Base-by-base conservation (phyloP, 306 rosid species). In the Cicer chorassanicum region DNA sequence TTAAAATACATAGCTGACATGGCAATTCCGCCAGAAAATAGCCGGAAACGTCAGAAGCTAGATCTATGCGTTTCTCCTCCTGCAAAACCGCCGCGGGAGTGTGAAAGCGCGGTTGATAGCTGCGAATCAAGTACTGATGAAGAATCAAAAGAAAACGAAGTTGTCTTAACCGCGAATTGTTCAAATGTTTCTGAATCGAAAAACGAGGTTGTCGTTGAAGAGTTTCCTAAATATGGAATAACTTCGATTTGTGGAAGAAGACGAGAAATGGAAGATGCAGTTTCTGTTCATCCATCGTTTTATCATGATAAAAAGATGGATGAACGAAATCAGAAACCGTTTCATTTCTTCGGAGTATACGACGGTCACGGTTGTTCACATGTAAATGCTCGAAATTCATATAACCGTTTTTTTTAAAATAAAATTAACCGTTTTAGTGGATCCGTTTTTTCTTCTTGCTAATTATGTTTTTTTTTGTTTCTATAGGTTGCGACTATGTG, bases 311-410 rank as follows among this genome's bases (percentile, higher is more conserved):
- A 41, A 40, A 9, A 66, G 10, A 21, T 1, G 29, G 29, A 21
- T 10, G 9, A 53, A 8, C 29, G 49, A 0, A 74, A 70, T 9
- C 11, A 65, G 1, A 57, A 70, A 5, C 76, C 62, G 5, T 46
- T 72, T 1, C 91, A 93, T 57, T 91, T 84, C 76, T 91, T 80
- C 21, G 96, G 94, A 1, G 92, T 93, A 6, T 93, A 78, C 77
- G 97, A 93, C 69, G 98, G 98, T 44, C 98, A 93, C 29, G 97
- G 97, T 9, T 93, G 98, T 86, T 91, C 98, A 67, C 98, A 93
- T 69, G 98, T 93, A 88, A 82, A 14, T 55, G 4, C 73, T 49
- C 55, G 2, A 62, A 62, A n/a, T 8, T 39, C 2, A 2, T 2
- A 7, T 46, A 44, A 18, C 39, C 5, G 18, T 44, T 67, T 66